These are phyloP conservation scores for Russula earlei DNA, from an alignment of 768 basidiomycete genomes.

Conservation along the genomic window DNA sequence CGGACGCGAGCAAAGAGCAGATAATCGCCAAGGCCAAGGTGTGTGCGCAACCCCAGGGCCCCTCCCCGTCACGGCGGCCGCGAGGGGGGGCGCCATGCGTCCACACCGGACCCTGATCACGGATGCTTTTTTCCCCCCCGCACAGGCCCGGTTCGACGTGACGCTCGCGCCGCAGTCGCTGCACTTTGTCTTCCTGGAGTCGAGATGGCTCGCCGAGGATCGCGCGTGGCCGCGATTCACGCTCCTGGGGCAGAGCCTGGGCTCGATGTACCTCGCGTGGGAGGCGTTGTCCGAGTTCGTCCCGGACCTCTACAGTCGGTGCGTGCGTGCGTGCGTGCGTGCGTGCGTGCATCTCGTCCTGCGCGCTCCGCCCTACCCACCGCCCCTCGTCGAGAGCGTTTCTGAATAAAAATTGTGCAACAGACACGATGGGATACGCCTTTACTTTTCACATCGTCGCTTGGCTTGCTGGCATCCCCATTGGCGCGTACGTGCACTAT, in stretches of 20 bases:
- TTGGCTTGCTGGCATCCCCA: slow-evolving; percentile 51
- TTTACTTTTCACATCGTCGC: slow-evolving; percentile 81
- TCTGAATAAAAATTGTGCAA: not conserved
- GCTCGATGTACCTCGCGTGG: slow-evolving; percentile 74
- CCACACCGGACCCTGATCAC: too few species aligned
- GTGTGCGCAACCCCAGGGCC: too few species aligned
- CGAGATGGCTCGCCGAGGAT: slow-evolving; percentile 68
- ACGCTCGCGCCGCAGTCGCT: slow-evolving; percentile 51
- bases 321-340: slow-evolving; percentile 29
- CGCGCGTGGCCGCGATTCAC: slow-evolving; percentile 85
- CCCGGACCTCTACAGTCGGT: slow-evolving; percentile 91
- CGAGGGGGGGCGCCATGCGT: too few species aligned
- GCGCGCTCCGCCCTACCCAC: not conserved
- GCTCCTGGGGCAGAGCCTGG: slow-evolving; percentile 82
- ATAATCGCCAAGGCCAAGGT: slow-evolving; percentile 82
- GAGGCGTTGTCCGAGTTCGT: slow-evolving; percentile 73
- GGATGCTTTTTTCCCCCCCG: not conserved
- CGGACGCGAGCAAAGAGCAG: slow-evolving; percentile 64
- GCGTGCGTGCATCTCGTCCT: not conserved
- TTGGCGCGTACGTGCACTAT: slow-evolving; percentile 93
- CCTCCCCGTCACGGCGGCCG: too few species aligned
- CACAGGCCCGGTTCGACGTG: slow-evolving; percentile 75
- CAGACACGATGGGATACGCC: slow-evolving; percentile 98
- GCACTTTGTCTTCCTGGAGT: slow-evolving; percentile 73
- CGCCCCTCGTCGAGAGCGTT: too few species aligned